Evolutionary conservation across 768 basidiomycete genomes (phyloP), one percentile per base, ranked within the genome.

Genomic region (Lactarius hengduanensis): DNA sequence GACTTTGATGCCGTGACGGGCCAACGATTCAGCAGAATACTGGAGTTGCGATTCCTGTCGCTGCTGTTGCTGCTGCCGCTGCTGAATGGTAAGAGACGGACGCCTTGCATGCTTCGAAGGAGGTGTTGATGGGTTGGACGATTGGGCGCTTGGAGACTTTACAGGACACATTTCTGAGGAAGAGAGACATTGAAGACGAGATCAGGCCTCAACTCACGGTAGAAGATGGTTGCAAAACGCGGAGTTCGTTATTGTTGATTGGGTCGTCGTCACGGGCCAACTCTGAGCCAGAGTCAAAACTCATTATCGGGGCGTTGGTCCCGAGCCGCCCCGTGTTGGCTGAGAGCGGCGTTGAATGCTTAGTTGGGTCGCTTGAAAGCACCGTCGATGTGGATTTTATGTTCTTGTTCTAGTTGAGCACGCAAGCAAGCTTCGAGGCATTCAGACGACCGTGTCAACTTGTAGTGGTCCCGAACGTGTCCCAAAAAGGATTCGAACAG

Each of bases 1-100:
- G 60, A 83, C 79, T 76, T 75, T 78, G 75, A 83, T 75, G 53
- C 79, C 79, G 30, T 77, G 64, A 59, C 72, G 70, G 32, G 71
- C 66, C 58, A 80, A 69, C 26, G 64, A 38, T 47, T 73, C 74
- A 26, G 71, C 67, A 7, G 77, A 64, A 36, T n/a, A 40, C 4
- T 61, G 54, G 53, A 7, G 40, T 34, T 65, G 63, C 26, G 57
- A 11, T 43, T 32, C 53, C 32, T 54, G 45, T 30, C 34, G 55
- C 40, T 53, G 43, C 18, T 50, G 55, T 30, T 60, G 65, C 13
- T 38, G 60, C 15, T 45, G 59, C 1, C 15, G 38, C 15, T 45
- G 55, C 32, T 63, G 66, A 54, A 26, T 45, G 11, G 61, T 30
- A 30, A 67, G 53, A 15, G 61, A 67, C 26, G 57, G 57, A 36